Evolutionary conservation across 257 asterid species (phyloP), one percentile per base, ranked within the genome.

Genomic region (Salvia rosmarinus): DNA sequence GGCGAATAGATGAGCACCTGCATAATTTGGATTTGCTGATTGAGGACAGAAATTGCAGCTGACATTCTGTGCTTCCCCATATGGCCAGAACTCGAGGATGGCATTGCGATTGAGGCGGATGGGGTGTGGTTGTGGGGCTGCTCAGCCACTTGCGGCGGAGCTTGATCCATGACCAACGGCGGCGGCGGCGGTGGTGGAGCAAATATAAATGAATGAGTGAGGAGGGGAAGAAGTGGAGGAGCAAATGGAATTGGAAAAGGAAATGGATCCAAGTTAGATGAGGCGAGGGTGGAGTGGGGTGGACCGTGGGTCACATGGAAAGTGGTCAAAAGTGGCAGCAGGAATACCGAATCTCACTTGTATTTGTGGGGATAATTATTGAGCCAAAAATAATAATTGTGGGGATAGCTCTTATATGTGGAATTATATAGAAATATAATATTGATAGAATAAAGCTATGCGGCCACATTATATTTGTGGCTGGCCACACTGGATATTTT

Each of bases 51-150:
- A 81, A 87, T 79, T 1, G 92, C 86, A 67, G 92, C 90, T 1
- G 81, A 72, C 65, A 84, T 68, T 67, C 89, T 82, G 75, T 87
- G 92, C 47, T 84, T 87, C 0, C 92, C 89, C 88, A 84, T 84
- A 12, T 57, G 75, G 9, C 76, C 77, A 5, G 73, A 28, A 9
- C 30, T 52, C 19, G 39, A 57, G 10, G 77, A 11, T 3, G 56
- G 40, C 70, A 63, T 67, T 44, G 83, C 56, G 34, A 77, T 39
- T 6, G 85, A 59, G 13, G 89, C 13, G 16, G 88, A 16, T 6
- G 81, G 49, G 50, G 40, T 28, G 14, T 49, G 70, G 28, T 50
- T 73, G 64, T 61, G 74, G 2, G 75, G 78, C 51, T 74, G 81
- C 62, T 79, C 86, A 66, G 76, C 76, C 77, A 78, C 69, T 42